These are phyloP conservation scores for Coemansia nantahalensis DNA, from an alignment of 192 early-diverging fungal species.

Conservation along the genomic window DNA sequence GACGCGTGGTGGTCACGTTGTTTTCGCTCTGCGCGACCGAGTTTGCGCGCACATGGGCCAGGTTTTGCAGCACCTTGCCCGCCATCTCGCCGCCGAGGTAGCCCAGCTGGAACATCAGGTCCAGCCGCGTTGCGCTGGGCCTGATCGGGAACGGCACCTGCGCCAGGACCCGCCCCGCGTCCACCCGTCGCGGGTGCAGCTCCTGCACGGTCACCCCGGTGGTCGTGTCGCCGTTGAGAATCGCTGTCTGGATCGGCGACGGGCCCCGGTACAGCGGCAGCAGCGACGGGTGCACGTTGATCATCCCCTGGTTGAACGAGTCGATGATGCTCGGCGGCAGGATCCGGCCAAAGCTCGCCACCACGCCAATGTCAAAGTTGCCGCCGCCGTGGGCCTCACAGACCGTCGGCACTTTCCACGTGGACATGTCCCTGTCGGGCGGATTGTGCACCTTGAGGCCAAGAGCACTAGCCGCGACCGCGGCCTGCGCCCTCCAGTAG, in stretches of 20 bases:
- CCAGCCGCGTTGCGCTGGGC: background rate
- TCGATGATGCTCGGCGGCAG: constrained; percentile 70
- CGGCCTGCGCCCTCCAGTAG: constrained; percentile 11
- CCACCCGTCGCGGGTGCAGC: constrained; percentile 72
- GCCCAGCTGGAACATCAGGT: constrained; percentile 18
- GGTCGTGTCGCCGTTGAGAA: constrained; percentile 68
- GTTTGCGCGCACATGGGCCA: constrained; percentile 36
- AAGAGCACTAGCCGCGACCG: constrained; percentile 6
- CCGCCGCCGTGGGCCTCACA: background rate
- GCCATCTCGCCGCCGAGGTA: constrained; percentile 14
- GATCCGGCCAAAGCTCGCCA: constrained; percentile 94
- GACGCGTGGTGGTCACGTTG: constrained; percentile 64
- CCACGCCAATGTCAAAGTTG: constrained; percentile 79
- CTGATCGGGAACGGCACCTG: constrained; percentile 46
- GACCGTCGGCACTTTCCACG: constrained; percentile 12
- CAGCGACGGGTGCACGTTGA: constrained; percentile 95
- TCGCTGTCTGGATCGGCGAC: constrained; percentile 82
- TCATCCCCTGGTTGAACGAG: constrained; percentile 61
- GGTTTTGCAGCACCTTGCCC: constrained; percentile 15
- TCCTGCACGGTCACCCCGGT: constrained; percentile 89
- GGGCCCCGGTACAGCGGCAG: constrained; percentile 92
- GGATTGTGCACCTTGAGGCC: constrained; percentile 4
- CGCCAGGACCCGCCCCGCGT: constrained; percentile 79
- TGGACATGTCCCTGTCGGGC: background rate
- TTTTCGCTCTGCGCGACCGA: constrained; percentile 63